These are phyloP conservation scores for Eutypa lata DNA, from an alignment of 2,329 filamentous ascomycete genomes.

Conservation along the genomic window DNA sequence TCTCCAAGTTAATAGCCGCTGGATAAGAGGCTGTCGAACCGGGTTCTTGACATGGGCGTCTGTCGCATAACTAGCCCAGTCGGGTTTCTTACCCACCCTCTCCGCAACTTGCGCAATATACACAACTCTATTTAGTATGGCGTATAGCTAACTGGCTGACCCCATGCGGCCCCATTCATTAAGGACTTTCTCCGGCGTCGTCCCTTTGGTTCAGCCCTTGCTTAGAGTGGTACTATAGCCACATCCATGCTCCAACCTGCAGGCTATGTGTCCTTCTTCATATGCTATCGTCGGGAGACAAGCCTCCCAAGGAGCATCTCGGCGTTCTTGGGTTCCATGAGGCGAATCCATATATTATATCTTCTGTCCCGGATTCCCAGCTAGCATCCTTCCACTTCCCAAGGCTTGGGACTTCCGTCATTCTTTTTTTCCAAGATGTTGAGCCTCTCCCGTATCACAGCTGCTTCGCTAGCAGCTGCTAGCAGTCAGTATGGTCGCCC, in stretches of 20 bases:
- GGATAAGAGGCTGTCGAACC: neutral
- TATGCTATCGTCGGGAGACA: slow-evolving; percentile 18
- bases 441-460: slow-evolving; percentile 24
- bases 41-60: slow-evolving; percentile 15
- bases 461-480: slow-evolving; percentile 26
- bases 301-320: slow-evolving; percentile 16
- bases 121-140: slow-evolving; percentile 14
- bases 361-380: slow-evolving; percentile 8
- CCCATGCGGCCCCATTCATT: slow-evolving; percentile 20
- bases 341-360: slow-evolving; percentile 23
- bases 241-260: slow-evolving; percentile 9
- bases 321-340: slow-evolving; percentile 9
- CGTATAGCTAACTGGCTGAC: slow-evolving; percentile 20
- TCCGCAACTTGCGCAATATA: slow-evolving; percentile 20
- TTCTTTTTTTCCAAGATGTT: slow-evolving; percentile 25
- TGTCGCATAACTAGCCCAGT: slow-evolving; percentile 27
- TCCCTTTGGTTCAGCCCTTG: slow-evolving; percentile 20
- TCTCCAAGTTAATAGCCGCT: slow-evolving; percentile 6
- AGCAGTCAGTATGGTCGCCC: slow-evolving; percentile 18
- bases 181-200: slow-evolving; percentile 17
- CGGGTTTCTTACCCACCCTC: slow-evolving; percentile 18
- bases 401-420: slow-evolving; percentile 21
- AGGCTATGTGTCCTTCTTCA: slow-evolving; percentile 15
- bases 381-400: slow-evolving; percentile 11
- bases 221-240: slow-evolving; percentile 10